These are phyloP conservation scores for Pseudofabraea citricarpa DNA, from an alignment of 2,329 filamentous ascomycete species.

Conservation along the genomic window DNA sequence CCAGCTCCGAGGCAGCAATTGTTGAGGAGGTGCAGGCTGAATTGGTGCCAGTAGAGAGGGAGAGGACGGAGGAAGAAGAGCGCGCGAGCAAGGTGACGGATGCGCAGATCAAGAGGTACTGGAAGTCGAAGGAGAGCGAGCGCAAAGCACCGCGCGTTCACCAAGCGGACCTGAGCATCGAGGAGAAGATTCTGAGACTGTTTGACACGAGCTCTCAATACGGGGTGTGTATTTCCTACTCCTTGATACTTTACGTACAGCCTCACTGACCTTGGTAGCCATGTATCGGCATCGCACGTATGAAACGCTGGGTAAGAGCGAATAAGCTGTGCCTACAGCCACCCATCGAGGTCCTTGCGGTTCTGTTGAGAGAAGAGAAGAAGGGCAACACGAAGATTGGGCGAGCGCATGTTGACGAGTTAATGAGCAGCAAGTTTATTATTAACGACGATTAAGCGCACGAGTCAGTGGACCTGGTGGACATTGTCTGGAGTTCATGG, in stretches of 20 bases:
- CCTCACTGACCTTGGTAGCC: slow-evolving; percentile 67
- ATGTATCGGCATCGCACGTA: slow-evolving; percentile 76
- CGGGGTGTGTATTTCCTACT: slow-evolving; percentile 61
- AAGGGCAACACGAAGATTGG: slow-evolving; percentile 50
- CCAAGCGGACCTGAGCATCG: slow-evolving; percentile 63
- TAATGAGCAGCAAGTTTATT: slow-evolving; percentile 45
- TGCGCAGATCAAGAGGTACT: slow-evolving; percentile 71
- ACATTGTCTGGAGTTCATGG: too few species aligned
- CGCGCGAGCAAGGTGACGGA: slow-evolving; percentile 62
- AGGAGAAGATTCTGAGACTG: slow-evolving; percentile 85
- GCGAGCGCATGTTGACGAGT: slow-evolving; percentile 69
- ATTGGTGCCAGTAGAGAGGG: slow-evolving; percentile 35
- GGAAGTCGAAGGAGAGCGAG: slow-evolving; percentile 65
- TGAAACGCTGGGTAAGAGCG: slow-evolving; percentile 85
- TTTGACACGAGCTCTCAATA: slow-evolving; percentile 92
- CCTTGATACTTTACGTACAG: neutral
- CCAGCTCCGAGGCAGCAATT: slow-evolving; percentile 11
- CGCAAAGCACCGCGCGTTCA: slow-evolving; percentile 70
- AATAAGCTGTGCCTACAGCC: slow-evolving; percentile 78
- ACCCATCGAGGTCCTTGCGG: slow-evolving; percentile 83
- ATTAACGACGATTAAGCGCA: slow-evolving; percentile 17
- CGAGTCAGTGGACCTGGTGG: too few species aligned
- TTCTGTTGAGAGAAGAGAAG: slow-evolving; percentile 69
- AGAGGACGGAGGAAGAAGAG: slow-evolving; percentile 47
- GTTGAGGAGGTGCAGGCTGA: slow-evolving; percentile 16